These are phyloP conservation scores for Acer negundo DNA, from an alignment of 345 rosid genomes.

Conservation along the genomic window DNA sequence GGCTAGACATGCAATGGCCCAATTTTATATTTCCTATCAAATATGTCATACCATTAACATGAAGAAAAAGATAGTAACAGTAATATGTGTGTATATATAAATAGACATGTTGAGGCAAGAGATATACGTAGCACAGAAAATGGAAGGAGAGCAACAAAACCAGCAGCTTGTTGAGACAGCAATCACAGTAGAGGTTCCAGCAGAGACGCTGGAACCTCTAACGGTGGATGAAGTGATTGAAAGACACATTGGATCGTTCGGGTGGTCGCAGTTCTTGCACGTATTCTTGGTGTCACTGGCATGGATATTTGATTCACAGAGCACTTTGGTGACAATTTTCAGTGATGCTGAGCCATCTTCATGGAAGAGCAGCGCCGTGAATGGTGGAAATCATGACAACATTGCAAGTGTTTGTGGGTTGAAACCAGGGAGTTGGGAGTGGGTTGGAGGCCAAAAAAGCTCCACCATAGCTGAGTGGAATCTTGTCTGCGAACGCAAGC, in stretches of 20 bases:
- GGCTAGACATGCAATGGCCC: too few species aligned
- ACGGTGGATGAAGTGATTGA: constrained; percentile 75
- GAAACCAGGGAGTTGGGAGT: constrained; percentile 63
- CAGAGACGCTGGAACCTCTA: constrained; percentile 37
- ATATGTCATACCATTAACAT: too few species aligned
- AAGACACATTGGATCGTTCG: constrained; percentile 60
- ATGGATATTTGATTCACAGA: constrained; percentile 73
- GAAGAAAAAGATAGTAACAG: not conserved
- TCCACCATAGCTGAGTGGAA: constrained; percentile 69
- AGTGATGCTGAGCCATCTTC: constrained; percentile 63
- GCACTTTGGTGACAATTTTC: constrained; percentile 63
- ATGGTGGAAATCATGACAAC: constrained; percentile 15
- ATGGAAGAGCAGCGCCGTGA: constrained; percentile 31
- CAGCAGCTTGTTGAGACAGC: not conserved
- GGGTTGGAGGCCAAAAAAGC: constrained; percentile 50
- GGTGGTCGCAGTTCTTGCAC: constrained; percentile 62
- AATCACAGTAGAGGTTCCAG: not conserved
- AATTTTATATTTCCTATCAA: too few species aligned
- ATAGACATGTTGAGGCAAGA: not conserved
- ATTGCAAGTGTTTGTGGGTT: constrained; percentile 46
- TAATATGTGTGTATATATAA: too few species aligned
- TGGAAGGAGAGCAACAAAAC: not conserved
- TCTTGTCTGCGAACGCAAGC: constrained; percentile 64
- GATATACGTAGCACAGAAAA: not conserved
- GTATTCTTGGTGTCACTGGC: constrained; percentile 65